Conservation (phyloP, 2,329 filamentous ascomycete species). For the Elsinoe australis region DNA sequence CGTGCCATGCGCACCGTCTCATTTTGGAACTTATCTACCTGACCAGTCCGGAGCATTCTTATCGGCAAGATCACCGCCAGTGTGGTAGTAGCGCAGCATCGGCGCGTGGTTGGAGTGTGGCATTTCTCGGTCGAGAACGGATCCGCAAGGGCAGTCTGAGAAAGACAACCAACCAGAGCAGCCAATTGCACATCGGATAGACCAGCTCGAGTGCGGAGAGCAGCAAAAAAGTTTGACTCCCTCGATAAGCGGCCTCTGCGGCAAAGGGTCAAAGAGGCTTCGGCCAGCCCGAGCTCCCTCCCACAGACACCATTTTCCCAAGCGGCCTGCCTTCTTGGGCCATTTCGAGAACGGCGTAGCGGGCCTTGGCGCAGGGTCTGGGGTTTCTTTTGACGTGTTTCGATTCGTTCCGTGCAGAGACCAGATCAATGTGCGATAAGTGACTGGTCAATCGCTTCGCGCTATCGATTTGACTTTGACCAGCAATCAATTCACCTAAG, state of each 20-base stretch:
- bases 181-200: constrained; percentile 10
- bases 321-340: constrained; percentile 14
- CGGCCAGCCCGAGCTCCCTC: not conserved
- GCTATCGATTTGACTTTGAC: constrained; percentile 10
- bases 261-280: constrained; percentile 9
- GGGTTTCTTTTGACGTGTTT: constrained; percentile 3
- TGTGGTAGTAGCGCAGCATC: constrained; percentile 1
- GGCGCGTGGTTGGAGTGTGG: constrained; percentile 14
- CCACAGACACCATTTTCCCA: no score
- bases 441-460: not conserved
- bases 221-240: constrained; percentile 2
- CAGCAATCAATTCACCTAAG: constrained; percentile 14
- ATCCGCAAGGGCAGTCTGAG: constrained; percentile 4
- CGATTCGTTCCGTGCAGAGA: constrained; percentile 16
- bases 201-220: constrained; percentile 6
- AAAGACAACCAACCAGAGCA: constrained; percentile 4
- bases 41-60: constrained; percentile 7
- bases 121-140: constrained; percentile 15
- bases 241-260: constrained; percentile 9
- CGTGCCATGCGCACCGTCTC: not conserved
- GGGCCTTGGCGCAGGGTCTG: not conserved
- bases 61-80: constrained; percentile 11
- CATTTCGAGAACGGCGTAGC: constrained; percentile 6
- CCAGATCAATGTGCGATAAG: constrained; percentile 1
- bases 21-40: constrained; percentile 11